Base-by-base conservation (phyloP, 2,329 filamentous ascomycete species). In the Diaporthe destruens region DNA sequence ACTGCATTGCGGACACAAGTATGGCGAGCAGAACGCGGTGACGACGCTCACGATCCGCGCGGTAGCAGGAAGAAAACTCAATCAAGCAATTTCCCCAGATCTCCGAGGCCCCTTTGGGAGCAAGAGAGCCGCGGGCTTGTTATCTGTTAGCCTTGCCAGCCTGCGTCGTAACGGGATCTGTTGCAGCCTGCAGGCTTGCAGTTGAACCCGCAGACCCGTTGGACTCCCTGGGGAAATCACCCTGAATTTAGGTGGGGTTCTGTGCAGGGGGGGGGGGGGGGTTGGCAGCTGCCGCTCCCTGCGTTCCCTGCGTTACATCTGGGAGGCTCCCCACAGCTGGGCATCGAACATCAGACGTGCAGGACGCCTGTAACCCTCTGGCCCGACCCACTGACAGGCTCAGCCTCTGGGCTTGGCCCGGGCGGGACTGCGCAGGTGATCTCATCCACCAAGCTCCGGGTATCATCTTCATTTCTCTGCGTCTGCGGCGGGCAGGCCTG, bases 401-500 rank as follows among this genome's bases (percentile, higher is more conserved):
- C 44, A 51, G 61, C 61, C 61, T 65, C 61, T 65, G 61, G 44
- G 12, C 61, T 36, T 65, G 61, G 44, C 61, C 44, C 61, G 61
- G 44, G 29, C 61, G 36, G 61, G 47, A 66, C 44, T 36, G 18
- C 14, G 32, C 61, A 66, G 61, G 61, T 66, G 61, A 66, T 66
- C 61, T 65, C 61, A 65, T 65, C 42, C 61, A 66, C 61, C 47
- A 66, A 66, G 61, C 32, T 66, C 61, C 29, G 61, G 47, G 47
- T 39, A 66, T 66, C 61, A 53, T 66, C 61, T 66, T 66, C 61
- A 66, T 66, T 66, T 66, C 61, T 65, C 32, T 66, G 61, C 61
- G 61, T 66, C 61, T 66, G 47, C 61, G 47, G 61, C 61, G 61
- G 47, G 71, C 71, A 71, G 66, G 59, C 66, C 72, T 70, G 61